Base-by-base conservation (phyloP, 352 stramenopile species). In the Hyaloperonospora arabidopsidis region DNA sequence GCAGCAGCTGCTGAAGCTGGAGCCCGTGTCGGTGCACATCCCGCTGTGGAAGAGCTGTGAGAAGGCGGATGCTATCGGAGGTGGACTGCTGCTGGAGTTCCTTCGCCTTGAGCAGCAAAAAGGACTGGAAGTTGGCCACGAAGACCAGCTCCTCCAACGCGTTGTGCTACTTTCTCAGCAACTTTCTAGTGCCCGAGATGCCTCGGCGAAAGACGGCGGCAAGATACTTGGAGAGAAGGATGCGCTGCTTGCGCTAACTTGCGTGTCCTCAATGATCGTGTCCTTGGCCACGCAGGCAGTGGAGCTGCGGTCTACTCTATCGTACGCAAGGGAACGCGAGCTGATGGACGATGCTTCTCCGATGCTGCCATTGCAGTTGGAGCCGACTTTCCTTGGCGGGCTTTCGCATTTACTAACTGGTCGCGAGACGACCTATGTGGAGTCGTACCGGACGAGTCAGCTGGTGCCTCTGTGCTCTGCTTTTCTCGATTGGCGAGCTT, bases 41-140 rank as follows among this genome's bases (percentile, higher is more conserved):
- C 68, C 79, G 15, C 71, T 84, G 54, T 93, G 82, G 82, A 71
- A 79, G 19, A 65, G 64, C 25, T 80, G 67, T 48, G 62, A 75
- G 13, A 67, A 60, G 14, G 62, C 74, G 29, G 68, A 78, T 55
- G 54, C 70, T 3, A 59, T 89, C 15, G 75, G 77, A 13, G 79
- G 79, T 12, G 79, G 79, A 21, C 57, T 88, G 25, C 17, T 86
- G 53, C 58, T 90, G 17, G 79, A 90, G 56, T 90, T 87, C 25
- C 57, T 88, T 18, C 77, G 77, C 36, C 59, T 88, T 45, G 79
- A 89, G 44, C 59, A 68, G 19, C 72, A 84, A 56, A 70, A 84
- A 15, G 76, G 72, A 14, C 57, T 89, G 23, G 64, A 83, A 53
- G 54, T 62, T 29, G 79, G 68, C 10, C 64, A 68, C 6, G 79